Evolutionary conservation across 345 rosid genomes (phyloP), one percentile per base, ranked within the genome.

Genomic region (Gossypium thurberi): DNA sequence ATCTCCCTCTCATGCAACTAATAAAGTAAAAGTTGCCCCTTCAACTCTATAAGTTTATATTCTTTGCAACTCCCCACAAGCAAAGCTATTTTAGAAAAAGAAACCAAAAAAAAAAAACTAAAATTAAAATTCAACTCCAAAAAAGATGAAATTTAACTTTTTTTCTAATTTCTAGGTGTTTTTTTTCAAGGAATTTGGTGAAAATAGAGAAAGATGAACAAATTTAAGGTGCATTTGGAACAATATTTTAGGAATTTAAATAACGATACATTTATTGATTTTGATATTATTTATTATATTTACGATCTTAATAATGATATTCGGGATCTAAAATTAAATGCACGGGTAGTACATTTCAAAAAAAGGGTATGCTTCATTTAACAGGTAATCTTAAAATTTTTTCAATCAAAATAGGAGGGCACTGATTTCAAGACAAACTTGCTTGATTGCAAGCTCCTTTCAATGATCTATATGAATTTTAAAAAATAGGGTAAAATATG

Each of bases 21-120:
- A 14, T 76, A 82, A 85, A 78, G 88, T 65, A 74, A 79, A 81
- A 81, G 75, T 53, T 65, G 55, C 48, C 21, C 60, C 53, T 56
- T 33, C 9, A 59, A 63, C 6, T 55, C 68, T 60, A 23, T 15
- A 68, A 11, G 11, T 26, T 48, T 60, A 81, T 83, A 86, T 86
- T 84, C 87, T 82, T 86, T 86, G 89, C 77, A 73, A 72, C 82
- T 81, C 79, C 74, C 69, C 53, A 17, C 89, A 86, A 86, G 87
- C 89, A 86, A 86, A 82, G 83, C 79, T 75, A 73, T 67, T 57
- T 77, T 74, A 78, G 74, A 59, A 33, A 33, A 33, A 33, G 40
- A 33, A 33, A 72, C 8, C 14, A 21, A 10, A 20, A 70, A 17
- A 3, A 21, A 55, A 69, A 25, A 4, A 33, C 1, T 33, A 33